Evolutionary conservation across 305 asterid species (phyloP), one percentile per base, ranked within the genome.

Genomic region (Fraxinus ornus): DNA sequence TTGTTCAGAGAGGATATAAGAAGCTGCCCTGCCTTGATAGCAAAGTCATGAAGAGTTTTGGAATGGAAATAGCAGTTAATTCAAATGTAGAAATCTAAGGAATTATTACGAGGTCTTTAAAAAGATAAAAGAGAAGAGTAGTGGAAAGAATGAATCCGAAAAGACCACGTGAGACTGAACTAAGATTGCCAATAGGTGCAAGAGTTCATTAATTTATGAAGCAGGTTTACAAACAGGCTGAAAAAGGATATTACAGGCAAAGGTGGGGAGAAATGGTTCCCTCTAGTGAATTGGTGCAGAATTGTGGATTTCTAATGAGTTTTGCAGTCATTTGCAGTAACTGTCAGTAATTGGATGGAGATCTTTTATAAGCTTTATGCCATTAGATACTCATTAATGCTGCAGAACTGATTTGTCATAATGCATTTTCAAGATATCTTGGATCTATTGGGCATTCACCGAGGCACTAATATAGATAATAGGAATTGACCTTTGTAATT

Each of bases 401-500:
- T 81, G 19, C 24, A 28, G 36, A 22, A 62, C 32, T 68, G 75
- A 68, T 7, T 12, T 28, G 3, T 28, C 0, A 10, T 13, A 66
- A 83, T 79, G 75, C 55, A 75, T 66, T 30, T 66, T 26, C 74
- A 79, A 68, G 80, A 85, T 82, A 32, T 44, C 39, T 78, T 83
- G 32, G 39, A 62, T 19, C 72, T 36, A 5, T 76, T 35, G 62
- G 28, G 77, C 28, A 3, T 26, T 78, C 74, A 49, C 21, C 8
- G 33, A 57, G 78, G 70, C 68, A 57, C 52, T 81, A 30, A 36
- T 66, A 57, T 83, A 44, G 19, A 19, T 57, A 47, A 71, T 62
- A 73, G 55, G 28, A 21, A 44, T 35, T 77, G 83, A 72, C 15
- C 26, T 66, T 76, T 47, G 57, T 26, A 26, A 62, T 68, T 79